Conservation (phyloP, 192 early-diverging fungal species). For the Coemansia sp. region DNA sequence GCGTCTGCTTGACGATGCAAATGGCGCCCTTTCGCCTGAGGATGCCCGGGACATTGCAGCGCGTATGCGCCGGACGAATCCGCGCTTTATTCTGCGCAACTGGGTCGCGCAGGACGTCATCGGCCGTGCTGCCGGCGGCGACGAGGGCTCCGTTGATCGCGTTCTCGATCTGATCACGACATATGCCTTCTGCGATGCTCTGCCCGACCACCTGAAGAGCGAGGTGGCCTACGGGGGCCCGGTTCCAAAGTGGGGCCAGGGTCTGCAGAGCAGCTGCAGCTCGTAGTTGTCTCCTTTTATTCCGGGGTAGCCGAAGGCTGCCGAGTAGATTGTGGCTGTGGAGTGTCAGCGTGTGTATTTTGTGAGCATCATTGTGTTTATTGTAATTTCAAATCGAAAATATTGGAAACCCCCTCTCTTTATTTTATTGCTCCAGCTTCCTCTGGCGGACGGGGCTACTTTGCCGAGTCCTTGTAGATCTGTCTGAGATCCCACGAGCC, state of each 20-base stretch:
- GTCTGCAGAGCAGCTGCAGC: constrained; percentile 72
- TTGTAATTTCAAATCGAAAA: not conserved
- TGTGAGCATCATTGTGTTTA: not conserved
- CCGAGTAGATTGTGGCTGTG: no score
- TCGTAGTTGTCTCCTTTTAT: constrained; percentile 41
- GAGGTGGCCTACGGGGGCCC: constrained; percentile 51
- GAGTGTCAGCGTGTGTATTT: no score
- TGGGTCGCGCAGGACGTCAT: constrained; percentile 74
- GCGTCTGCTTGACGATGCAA: constrained; percentile 53
- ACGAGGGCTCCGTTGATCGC: constrained; percentile 37
- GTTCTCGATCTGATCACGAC: constrained; percentile 53
- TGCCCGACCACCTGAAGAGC: constrained; percentile 42
- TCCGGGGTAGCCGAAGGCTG: no score
- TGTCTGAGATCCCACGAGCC: not conserved
- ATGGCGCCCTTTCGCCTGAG: not conserved
- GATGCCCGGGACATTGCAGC: not conserved
- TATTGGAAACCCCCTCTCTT: not conserved
- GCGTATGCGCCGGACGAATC: constrained; percentile 73
- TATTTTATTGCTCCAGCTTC: not conserved
- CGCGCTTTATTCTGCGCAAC: constrained; percentile 75
- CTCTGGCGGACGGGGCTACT: not conserved
- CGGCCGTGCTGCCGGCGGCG: constrained; percentile 50
- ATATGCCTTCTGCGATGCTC: constrained; percentile 49
- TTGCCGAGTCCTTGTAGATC: not conserved
- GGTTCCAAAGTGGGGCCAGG: constrained; percentile 63